These are phyloP conservation scores for Petrea volubilis DNA, from an alignment of 257 asterid species.

Conservation along the genomic window DNA sequence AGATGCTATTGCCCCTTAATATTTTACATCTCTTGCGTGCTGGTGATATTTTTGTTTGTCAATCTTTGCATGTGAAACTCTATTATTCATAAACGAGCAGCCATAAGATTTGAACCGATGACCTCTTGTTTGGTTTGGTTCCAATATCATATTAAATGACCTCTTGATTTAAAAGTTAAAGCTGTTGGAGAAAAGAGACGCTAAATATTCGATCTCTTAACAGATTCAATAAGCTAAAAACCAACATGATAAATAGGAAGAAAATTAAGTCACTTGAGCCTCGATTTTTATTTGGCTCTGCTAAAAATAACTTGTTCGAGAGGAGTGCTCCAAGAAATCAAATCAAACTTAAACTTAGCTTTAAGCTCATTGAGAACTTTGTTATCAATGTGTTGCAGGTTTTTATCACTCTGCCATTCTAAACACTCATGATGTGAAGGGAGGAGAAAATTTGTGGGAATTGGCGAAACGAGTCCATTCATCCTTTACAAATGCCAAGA, in stretches of 20 bases:
- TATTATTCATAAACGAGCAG: no score
- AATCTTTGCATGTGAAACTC: no score
- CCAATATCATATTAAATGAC: no score
- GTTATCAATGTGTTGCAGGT: slow-evolving; percentile 42
- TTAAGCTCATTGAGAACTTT: background rate
- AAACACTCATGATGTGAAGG: slow-evolving; percentile 65
- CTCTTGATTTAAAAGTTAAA: no score
- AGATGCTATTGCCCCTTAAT: no score
- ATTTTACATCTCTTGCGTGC: no score
- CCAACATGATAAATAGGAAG: background rate
- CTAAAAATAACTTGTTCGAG: background rate
- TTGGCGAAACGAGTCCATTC: slow-evolving; percentile 59
- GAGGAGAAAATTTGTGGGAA: slow-evolving; percentile 69
- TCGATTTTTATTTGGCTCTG: background rate
- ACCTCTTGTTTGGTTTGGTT: no score
- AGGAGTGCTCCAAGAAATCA: background rate
- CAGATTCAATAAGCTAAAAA: background rate
- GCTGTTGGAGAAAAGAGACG: no score
- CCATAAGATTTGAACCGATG: no score
- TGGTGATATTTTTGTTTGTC: no score
- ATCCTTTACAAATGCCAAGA: slow-evolving; percentile 59
- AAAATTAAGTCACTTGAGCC: background rate
- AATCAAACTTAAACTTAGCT: background rate
- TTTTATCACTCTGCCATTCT: slow-evolving; percentile 89
- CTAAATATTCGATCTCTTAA: no score